phyloP scores from a whole-genome alignment of 2,329 filamentous ascomycete species.

The Penicillium sclerotigenum region DNA sequence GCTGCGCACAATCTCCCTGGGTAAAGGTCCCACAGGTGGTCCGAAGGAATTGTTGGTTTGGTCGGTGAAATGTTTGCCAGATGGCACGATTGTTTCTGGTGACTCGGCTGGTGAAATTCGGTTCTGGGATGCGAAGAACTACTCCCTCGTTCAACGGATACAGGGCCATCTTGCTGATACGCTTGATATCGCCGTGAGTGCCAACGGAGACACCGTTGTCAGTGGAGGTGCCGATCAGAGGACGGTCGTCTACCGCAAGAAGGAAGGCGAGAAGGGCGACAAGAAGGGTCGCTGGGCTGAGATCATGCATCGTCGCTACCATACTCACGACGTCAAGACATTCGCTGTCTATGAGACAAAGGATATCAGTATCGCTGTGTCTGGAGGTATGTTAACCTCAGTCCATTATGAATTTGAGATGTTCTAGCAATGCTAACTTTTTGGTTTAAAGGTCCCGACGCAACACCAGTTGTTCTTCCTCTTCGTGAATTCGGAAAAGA shows the following conservation, averaged over 20 bases:
- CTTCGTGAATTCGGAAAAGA: conserved; percentile 74
- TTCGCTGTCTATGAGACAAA: conserved; percentile 86
- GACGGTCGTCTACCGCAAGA: conserved; percentile 75
- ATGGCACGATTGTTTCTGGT: conserved; percentile 87
- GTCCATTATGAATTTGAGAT: neutral
- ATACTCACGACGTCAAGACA: conserved; percentile 91
- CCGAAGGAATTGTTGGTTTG: conserved; percentile 86
- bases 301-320: conserved; percentile 79
- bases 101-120: conserved; percentile 92
- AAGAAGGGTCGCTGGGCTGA: conserved; percentile 72
- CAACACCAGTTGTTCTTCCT: conserved; percentile 76
- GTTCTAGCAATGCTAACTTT: conserved; percentile 31
- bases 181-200: conserved; percentile 77
- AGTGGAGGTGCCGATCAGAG: conserved; percentile 90
- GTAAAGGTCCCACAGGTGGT: conserved; percentile 70
- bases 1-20: conserved; percentile 79
- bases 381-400: conserved; percentile 65
- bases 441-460: conserved; percentile 67
- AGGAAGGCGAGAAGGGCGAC: conserved; percentile 48
- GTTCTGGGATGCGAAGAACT: conserved; percentile 91
- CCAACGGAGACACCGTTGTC: conserved; percentile 76
- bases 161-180: conserved; percentile 87
- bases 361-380: conserved; percentile 80
- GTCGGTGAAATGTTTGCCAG: conserved; percentile 83
- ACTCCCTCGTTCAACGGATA: conserved; percentile 80